Conservation (phyloP, 768 basidiomycete genomes). For the Ramaria rubella region DNA sequence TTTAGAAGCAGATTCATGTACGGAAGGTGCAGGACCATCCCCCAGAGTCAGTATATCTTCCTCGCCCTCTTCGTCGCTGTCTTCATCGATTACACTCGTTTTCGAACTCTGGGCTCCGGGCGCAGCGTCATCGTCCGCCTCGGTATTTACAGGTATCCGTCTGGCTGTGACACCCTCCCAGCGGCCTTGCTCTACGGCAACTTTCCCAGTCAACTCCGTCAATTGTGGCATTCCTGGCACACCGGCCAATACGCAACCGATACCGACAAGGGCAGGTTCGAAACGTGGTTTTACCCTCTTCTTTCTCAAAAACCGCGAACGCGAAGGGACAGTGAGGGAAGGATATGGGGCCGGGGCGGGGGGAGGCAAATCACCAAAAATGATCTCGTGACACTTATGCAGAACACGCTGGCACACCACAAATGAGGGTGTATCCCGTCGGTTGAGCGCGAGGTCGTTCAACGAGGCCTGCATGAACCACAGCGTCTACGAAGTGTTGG, state of each 20-base stretch:
- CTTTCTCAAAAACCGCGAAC: constrained; percentile 43
- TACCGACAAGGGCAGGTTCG: constrained; percentile 75
- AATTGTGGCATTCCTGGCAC: constrained; percentile 70
- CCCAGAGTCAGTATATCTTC: constrained; percentile 13
- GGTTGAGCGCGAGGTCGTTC: constrained; percentile 60
- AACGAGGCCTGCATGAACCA: constrained; percentile 99
- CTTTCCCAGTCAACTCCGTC: constrained; percentile 66
- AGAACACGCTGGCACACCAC: constrained; percentile 86
- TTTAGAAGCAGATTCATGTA: constrained; percentile 7
- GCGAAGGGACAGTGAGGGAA: constrained; percentile 41
- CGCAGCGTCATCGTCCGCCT: constrained; percentile 36
- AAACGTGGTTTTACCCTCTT: constrained; percentile 68
- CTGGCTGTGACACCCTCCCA: constrained; percentile 53
- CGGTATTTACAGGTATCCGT: constrained; percentile 40
- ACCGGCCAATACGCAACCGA: constrained; percentile 76
- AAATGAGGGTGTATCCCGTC: constrained; percentile 70
- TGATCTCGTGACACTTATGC: constrained; percentile 91
- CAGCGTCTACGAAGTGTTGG: constrained; percentile 54
- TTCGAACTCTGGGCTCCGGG: constrained; percentile 3
- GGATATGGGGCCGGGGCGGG: constrained; percentile 63
- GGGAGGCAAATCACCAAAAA: constrained; percentile 80
- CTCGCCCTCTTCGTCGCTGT: constrained; percentile 28
- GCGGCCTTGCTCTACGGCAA: constrained; percentile 87
- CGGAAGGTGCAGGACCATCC: constrained; percentile 4
- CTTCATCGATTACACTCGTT: neutral